These are phyloP conservation scores for Saccharomycopsis vini DNA, from an alignment of 805 yeast species.

Conservation along the genomic window DNA sequence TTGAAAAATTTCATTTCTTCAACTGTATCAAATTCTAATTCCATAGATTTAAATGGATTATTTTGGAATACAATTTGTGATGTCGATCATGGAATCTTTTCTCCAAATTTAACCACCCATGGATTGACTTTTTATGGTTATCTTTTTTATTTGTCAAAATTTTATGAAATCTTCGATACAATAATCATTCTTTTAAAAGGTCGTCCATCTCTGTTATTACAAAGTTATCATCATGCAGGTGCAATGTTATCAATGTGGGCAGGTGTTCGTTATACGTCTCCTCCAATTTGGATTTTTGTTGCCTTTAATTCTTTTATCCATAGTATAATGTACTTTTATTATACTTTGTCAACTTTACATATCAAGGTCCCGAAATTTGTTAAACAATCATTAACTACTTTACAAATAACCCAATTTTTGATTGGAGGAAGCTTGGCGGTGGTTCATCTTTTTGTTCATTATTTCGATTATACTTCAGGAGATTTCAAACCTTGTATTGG, in stretches of 20 bases:
- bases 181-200: constrained; percentile 60
- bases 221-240: constrained; percentile 71
- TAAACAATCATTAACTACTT: constrained; percentile 52
- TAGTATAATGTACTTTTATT: constrained; percentile 65
- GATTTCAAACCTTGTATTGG: constrained; percentile 41
- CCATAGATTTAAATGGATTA: constrained; percentile 30
- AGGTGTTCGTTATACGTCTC: constrained; percentile 58
- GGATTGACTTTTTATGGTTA: constrained; percentile 53
- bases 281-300: constrained; percentile 76
- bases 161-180: constrained; percentile 65
- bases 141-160: constrained; percentile 61
- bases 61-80: constrained; percentile 60
- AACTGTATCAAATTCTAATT: constrained; percentile 20
- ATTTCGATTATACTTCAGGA: constrained; percentile 40
- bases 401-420: constrained; percentile 63
- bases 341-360: constrained; percentile 49
- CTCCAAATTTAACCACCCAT: constrained; percentile 19
- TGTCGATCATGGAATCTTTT: constrained; percentile 50
- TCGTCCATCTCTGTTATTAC: constrained; percentile 53
- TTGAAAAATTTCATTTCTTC: constrained; percentile 18
- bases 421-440: constrained; percentile 63
- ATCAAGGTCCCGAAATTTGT: constrained; percentile 47
- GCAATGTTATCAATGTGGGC: constrained; percentile 81
- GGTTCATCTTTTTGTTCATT: constrained; percentile 51
- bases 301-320: constrained; percentile 75